Evolutionary conservation across 805 yeast species (phyloP).

Genomic region (Kodamaea neixiangensis): DNA sequence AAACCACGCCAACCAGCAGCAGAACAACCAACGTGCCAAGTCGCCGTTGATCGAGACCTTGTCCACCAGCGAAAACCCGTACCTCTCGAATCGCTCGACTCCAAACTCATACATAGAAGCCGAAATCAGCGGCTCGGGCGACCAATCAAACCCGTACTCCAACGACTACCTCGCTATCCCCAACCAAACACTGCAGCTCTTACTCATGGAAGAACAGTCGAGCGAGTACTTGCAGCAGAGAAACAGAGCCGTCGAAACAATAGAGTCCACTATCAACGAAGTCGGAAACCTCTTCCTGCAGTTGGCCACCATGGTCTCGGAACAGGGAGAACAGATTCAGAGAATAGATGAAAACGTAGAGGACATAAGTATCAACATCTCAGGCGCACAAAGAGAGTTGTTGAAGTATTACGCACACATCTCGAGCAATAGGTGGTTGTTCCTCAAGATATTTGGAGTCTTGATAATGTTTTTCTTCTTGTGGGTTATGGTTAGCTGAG

Average conservation of each 20-base stretch:
- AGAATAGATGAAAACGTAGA: slow-evolving; percentile 94
- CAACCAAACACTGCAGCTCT: slow-evolving; percentile 74
- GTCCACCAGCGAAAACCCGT: slow-evolving; percentile 40
- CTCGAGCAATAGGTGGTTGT: slow-evolving; percentile 89
- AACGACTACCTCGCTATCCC: slow-evolving; percentile 70
- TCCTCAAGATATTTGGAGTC: slow-evolving; percentile 85
- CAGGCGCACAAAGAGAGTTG: slow-evolving; percentile 93
- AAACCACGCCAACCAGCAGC: slow-evolving; percentile 20
- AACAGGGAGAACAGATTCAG: slow-evolving; percentile 95
- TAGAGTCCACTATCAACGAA: slow-evolving; percentile 95
- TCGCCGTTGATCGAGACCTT: slow-evolving; percentile 16
- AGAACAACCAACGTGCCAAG: slow-evolving; percentile 5
- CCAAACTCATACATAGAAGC: slow-evolving; percentile 18
- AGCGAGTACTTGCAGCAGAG: slow-evolving; percentile 77
- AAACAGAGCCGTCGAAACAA: slow-evolving; percentile 89
- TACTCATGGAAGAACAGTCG: slow-evolving; percentile 78
- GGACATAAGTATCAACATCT: slow-evolving; percentile 84
- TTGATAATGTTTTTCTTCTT: slow-evolving; percentile 71
- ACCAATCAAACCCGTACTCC: slow-evolving; percentile 26
- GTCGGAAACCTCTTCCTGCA: slow-evolving; percentile 94
- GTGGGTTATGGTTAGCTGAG: slow-evolving; percentile 75
- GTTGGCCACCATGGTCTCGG: slow-evolving; percentile 95
- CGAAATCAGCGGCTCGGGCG: slow-evolving; percentile 23
- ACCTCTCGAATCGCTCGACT: slow-evolving; percentile 15
- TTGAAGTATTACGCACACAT: slow-evolving; percentile 86